Base-by-base conservation (phyloP, 768 basidiomycete species). In the Phaeotremella skinneri region DNA sequence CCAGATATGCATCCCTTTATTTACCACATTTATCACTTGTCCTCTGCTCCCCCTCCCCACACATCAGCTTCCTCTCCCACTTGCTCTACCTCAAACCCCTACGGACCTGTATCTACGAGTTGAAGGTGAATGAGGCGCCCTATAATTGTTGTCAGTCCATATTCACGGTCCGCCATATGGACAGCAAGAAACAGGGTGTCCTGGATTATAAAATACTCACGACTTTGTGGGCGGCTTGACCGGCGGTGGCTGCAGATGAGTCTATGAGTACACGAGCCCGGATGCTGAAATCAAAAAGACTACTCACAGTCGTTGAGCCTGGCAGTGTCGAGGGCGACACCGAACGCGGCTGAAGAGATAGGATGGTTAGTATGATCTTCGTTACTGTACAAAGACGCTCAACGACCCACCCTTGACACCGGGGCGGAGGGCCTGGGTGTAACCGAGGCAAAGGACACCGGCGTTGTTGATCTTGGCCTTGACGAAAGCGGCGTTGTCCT, bases 391-490 rank as follows among this genome's bases (percentile, higher is more conserved):
- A 52, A 27, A n/a, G 26, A 42, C 20, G 25, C 23, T 9, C 16
- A 30, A 16, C 16, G 20, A 50, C 59, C 48, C 32, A 54, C 48
- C 63, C 59, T 66, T 65, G 55, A 68, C 63, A 58, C 66, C 75
- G 23, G 66, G 78, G 60, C 78, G 89, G 75, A 99, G 88, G 37
- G 84, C 81, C 81, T 99, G 94, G 52, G 91, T 94, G 62, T 75
- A 90, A 85, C 74, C 87, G 66, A 94, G 85, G 70, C 85, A 87
- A 67, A 96, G 83, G 75, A 93, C 83, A 82, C 93, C 93, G 58
- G 85, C 78, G 81, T 93, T 94, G 85, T 97, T 97, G 82, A 98
- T 93, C 84, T 97, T 97, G 68, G 92, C 90, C 84, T 99, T 98
- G 80, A 97, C 83, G 75, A 90, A 97, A 7, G 92, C 87, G 65